Conservation (phyloP, 2,329 filamentous ascomycete species). For the Penicillium decumbens region DNA sequence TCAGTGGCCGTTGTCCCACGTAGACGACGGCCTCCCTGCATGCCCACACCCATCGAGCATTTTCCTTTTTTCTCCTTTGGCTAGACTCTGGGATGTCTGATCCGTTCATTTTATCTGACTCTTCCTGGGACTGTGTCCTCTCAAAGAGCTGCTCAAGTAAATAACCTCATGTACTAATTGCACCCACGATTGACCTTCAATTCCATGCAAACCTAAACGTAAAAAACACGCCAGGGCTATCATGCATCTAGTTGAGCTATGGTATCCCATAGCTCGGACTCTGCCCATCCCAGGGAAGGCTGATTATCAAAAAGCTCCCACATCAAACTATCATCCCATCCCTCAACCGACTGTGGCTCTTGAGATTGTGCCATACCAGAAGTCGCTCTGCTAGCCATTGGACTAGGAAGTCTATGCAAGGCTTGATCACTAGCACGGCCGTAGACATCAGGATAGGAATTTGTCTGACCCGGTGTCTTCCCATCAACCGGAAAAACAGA, state of each 20-base stretch:
- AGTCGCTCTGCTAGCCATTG: background rate
- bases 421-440: slow-evolving; percentile 1
- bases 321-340: slow-evolving; percentile 24
- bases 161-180: slow-evolving; percentile 21
- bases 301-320: slow-evolving; percentile 25
- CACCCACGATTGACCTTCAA: slow-evolving; percentile 2
- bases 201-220: background rate
- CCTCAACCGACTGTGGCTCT: slow-evolving; percentile 6
- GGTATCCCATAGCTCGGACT: slow-evolving; percentile 20
- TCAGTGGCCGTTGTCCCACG: slow-evolving; percentile 21
- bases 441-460: slow-evolving; percentile 6
- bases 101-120: slow-evolving; percentile 10
- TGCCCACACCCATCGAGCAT: slow-evolving; percentile 16
- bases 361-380: slow-evolving; percentile 4
- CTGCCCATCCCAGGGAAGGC: slow-evolving; percentile 22
- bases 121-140: slow-evolving; percentile 21
- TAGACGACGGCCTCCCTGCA: slow-evolving; percentile 21
- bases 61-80: slow-evolving; percentile 17
- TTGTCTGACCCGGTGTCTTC: background rate
- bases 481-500: background rate
- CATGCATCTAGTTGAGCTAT: slow-evolving; percentile 14
- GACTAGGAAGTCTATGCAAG: slow-evolving; percentile 1
- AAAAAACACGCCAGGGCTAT: background rate
- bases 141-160: slow-evolving; percentile 15
- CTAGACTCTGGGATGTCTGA: slow-evolving; percentile 24